phyloP scores from a whole-genome alignment of 2,329 filamentous ascomycete genomes.

The Sodiomyces alkalinus region DNA sequence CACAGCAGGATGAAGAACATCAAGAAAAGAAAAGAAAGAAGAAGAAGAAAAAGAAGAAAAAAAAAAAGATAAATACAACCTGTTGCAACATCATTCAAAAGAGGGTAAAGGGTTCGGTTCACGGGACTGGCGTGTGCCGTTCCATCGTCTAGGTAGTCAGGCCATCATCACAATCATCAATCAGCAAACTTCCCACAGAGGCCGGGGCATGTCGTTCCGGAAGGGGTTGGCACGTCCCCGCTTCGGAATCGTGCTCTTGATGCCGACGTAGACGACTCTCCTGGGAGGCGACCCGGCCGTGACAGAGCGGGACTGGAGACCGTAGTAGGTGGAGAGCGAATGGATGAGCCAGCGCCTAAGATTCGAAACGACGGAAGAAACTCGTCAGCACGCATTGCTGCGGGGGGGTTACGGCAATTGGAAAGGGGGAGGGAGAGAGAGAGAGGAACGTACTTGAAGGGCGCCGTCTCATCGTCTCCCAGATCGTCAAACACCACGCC shows the following conservation, averaged over 20 bases:
- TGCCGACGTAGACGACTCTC: constrained; percentile 70
- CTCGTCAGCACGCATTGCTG: constrained; percentile 5
- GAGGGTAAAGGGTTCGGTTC: no score
- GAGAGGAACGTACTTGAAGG: constrained; percentile 55
- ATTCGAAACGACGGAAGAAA: no score
- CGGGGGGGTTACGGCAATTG: neutral
- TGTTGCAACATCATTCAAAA: no score
- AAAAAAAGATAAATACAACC: no score
- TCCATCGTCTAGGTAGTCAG: no score
- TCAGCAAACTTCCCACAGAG: constrained; percentile 48
- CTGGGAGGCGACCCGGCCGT: constrained; percentile 55
- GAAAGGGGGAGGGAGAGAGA: neutral
- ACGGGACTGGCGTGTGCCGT: no score
- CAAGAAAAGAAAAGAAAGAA: no score
- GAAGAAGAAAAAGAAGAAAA: no score
- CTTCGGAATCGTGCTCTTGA: constrained; percentile 32
- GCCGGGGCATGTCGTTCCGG: constrained; percentile 34
- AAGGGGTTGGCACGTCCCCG: constrained; percentile 8
- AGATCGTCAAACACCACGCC: constrained; percentile 67
- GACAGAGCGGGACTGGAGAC: constrained; percentile 68
- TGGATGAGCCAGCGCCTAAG: constrained; percentile 87
- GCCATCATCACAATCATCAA: no score
- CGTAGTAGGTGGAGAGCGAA: constrained; percentile 84
- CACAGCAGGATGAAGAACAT: no score
- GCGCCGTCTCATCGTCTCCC: constrained; percentile 58